These are phyloP conservation scores for Hypomyces rosellus DNA, from an alignment of 2,329 filamentous ascomycete species.

Conservation along the genomic window DNA sequence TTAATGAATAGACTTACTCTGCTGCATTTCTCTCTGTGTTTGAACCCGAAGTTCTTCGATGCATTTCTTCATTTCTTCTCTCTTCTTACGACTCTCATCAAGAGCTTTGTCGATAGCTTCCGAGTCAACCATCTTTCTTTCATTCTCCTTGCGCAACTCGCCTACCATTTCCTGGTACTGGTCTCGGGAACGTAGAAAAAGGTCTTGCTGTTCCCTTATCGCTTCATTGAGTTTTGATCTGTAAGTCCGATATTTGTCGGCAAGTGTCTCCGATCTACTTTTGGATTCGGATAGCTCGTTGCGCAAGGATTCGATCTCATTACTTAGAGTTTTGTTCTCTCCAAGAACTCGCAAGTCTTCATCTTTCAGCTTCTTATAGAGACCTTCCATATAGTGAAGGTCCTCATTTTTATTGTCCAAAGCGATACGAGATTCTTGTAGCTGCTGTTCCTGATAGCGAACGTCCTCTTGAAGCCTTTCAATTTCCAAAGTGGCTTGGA, in stretches of 20 bases:
- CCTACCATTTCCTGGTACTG: slow-evolving; percentile 28
- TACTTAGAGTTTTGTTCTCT: slow-evolving; percentile 20
- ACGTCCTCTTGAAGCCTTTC: slow-evolving; percentile 21
- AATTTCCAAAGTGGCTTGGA: slow-evolving; percentile 21
- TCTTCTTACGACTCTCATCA: slow-evolving; percentile 23
- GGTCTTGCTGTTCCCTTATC: slow-evolving; percentile 39
- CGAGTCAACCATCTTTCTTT: slow-evolving; percentile 17
- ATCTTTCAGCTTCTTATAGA: slow-evolving; percentile 22
- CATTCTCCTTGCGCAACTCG: slow-evolving; percentile 28
- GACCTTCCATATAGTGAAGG: slow-evolving; percentile 19
- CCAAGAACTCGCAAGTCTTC: slow-evolving; percentile 17
- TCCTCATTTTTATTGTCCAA: slow-evolving; percentile 17
- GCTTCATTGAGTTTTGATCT: slow-evolving; percentile 38
- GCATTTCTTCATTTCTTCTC: slow-evolving; percentile 26
- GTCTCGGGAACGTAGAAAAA: slow-evolving; percentile 30
- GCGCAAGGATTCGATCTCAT: slow-evolving; percentile 23
- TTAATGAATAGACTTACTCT: slow-evolving; percentile 17
- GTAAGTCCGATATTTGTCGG: slow-evolving; percentile 30
- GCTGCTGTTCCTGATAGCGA: slow-evolving; percentile 13
- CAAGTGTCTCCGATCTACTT: slow-evolving; percentile 13
- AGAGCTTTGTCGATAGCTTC: slow-evolving; percentile 22
- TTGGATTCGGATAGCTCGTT: slow-evolving; percentile 20
- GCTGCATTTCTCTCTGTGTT: slow-evolving; percentile 15
- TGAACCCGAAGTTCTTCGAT: slow-evolving; percentile 22
- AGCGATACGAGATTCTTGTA: slow-evolving; percentile 11